Evolutionary conservation across 2,329 filamentous ascomycete genomes (phyloP), one percentile per base, ranked within the genome.

Genomic region (Pseudohalonectria lignicola): DNA sequence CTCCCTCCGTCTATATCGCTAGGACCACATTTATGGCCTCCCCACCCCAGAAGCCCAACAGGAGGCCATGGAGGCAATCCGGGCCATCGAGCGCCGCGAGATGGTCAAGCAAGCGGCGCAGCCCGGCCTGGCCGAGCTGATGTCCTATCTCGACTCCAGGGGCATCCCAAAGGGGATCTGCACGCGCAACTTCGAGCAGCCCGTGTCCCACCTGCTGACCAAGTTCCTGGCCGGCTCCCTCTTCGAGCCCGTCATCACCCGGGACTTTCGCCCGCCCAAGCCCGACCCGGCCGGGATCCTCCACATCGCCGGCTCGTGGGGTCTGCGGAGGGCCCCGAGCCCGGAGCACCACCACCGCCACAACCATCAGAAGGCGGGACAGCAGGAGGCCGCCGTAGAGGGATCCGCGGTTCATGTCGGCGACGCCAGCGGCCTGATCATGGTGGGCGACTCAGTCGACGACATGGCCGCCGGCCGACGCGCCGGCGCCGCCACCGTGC

Each of bases 131-230:
- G 61, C 70, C 1, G 59, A 69, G 20, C 69, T 98, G 37, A 94
- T 96, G 84, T 62, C 74, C 40, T 94, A 92, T 56, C 76, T 96
- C 15, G 79, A 92, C 51, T 53, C 60, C 6, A 70, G 71, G 20
- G 58, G 62, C 5, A 56, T 95, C 23, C 76, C 66, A 48, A 92
- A 93, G 59, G 90, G 76, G 13, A 87, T 96, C 45, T 95, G 88
- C 62, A 96, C 92, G 3, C 74, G 92, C 53, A 96, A 98, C 64
- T 96, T 95, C 53, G 85, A 90, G 50, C 64, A 74, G 7, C 86
- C 86, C 5, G 85, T 92, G 2, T 62, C 69, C 34, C 80, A 88
- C 56, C 69, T 93, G 3, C 69, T 95, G 4, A 62, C 63, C 37
- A 92, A 79, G 35, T 92, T 92, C 56, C 68, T 95, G 8, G 66